Base-by-base conservation (phyloP, 306 rosid genomes). In the Begonia fuchsioides region DNA sequence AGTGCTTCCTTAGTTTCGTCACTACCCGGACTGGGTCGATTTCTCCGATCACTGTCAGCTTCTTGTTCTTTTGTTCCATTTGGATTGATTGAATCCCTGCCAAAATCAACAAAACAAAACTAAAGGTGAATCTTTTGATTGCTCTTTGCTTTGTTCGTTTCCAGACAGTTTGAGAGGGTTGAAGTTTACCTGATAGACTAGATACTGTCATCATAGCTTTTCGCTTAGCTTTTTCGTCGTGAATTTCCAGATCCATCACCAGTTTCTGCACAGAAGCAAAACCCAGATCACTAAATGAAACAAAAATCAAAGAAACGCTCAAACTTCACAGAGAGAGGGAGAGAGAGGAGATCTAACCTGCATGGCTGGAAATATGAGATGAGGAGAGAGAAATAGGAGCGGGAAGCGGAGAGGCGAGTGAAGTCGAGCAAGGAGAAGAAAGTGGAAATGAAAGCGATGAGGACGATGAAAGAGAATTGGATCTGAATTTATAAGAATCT, bases 1-100 rank as follows among this genome's bases (percentile, higher is more conserved):
- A 76, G 3, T 64, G 20, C 73, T 80, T 87, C 64, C 83, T 80
- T 54, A 87, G 41, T 53, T 76, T 87, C 18, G 51, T 56, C 17
- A 70, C 86, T 16, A 87, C 55, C 12, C 1, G 0, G 9, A 87
- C 81, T 0, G 96, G 68, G 52, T 87, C 94, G 16, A 76, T 38
- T 8, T 74, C 81, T 13, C 96, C 96, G 0, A 53, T 73, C 57
- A n/a, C n/a, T n/a, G n/a, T n/a, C n/a, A n/a, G n/a, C n/a, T n/a
- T n/a, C n/a, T n/a, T n/a, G n/a, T n/a, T 86, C 59, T 83, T 83
- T 77, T 64, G 56, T 52, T 87, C 85, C 67, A 75, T 68, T 0
- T 79, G 62, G 12, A 87, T 68, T 39, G 96, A 83, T 8, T 71
- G 85, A 9, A 87, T 74, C 52, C 96, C 96, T 82, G 67, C 53